These are phyloP conservation scores for Xylaria cubensis DNA, from an alignment of 495 filamentous ascomycete species.

Conservation along the genomic window DNA sequence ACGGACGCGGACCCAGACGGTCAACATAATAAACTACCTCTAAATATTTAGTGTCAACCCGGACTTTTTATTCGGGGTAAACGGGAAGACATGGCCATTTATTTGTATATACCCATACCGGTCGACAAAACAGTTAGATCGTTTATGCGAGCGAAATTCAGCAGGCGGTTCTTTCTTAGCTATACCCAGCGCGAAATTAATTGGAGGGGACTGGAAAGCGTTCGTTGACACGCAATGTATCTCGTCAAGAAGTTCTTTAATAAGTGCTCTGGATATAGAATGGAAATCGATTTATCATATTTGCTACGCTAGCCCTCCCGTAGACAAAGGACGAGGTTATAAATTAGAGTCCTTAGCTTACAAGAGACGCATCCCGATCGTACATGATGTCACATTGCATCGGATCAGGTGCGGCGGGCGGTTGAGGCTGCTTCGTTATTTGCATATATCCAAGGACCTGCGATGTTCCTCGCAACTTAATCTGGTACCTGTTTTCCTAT, in stretches of 20 bases:
- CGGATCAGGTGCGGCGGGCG: not conserved
- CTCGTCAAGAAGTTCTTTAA: not conserved
- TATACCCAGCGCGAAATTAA: not conserved
- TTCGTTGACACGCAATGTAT: not conserved
- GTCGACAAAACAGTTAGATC: conserved; percentile 8
- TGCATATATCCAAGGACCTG: not conserved
- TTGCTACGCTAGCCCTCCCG: not conserved
- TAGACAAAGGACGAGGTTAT: not conserved
- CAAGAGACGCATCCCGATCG: not conserved
- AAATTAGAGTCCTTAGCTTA: not conserved
- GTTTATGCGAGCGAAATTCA: not conserved
- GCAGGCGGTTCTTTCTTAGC: not conserved
- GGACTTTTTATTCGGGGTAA: not conserved
- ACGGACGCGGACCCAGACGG: not conserved
- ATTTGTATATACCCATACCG: conserved; percentile 16
- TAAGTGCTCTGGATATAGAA: not conserved
- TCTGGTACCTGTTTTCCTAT: not conserved
- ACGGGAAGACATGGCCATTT: not conserved
- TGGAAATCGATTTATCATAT: not conserved
- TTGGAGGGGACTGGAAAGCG: not conserved
- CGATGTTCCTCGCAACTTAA: not conserved
- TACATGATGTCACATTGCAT: conserved; percentile 24
- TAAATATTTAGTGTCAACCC: not conserved
- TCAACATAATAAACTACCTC: conserved; percentile 1
- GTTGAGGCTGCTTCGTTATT: conserved; percentile 23